Conservation (phyloP, 257 asterid species). For the Petrea volubilis region DNA sequence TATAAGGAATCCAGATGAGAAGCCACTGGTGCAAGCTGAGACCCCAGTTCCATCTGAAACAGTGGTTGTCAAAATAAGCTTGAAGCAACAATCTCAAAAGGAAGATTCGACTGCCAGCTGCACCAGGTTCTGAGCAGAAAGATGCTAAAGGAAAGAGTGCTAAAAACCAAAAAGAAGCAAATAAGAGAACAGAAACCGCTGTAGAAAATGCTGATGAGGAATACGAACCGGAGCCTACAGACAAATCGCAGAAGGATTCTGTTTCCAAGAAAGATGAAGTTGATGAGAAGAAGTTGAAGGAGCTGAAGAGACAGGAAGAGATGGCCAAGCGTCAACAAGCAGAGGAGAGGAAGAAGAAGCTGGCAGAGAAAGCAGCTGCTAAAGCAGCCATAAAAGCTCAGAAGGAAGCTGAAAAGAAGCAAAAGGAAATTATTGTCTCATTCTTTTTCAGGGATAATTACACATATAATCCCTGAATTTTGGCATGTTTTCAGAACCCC, state of each 20-base stretch:
- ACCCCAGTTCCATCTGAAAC: constrained; percentile 40
- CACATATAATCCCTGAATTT: too few relatives aligned
- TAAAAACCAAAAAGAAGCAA: constrained; percentile 49
- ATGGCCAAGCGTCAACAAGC: constrained; percentile 72
- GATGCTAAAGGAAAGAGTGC: constrained; percentile 42
- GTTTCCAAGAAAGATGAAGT: constrained; percentile 41
- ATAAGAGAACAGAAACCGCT: constrained; percentile 30
- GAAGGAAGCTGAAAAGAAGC: constrained; percentile 96
- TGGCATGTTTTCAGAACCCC: too few relatives aligned
- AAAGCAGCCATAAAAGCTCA: constrained; percentile 82
- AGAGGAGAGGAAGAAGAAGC: constrained; percentile 78
- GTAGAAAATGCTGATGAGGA: constrained; percentile 28
- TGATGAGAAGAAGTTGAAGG: constrained; percentile 73
- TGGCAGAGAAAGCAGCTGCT: constrained; percentile 80
- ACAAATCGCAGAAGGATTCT: constrained; percentile 35
- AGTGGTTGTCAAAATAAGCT: constrained; percentile 39
- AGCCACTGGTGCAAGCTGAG: constrained; percentile 53
- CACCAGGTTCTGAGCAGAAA: constrained; percentile 35
- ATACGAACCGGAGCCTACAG: constrained; percentile 35
- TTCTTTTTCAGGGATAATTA: neutral
- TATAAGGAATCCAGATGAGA: constrained; percentile 68
- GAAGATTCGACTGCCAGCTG: constrained; percentile 36
- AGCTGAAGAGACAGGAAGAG: constrained; percentile 78
- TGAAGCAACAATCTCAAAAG: constrained; percentile 48
- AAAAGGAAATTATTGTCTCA: constrained; percentile 50